Conservation (phyloP, 169 alveolate genomes). For the Cryptosporidium canis region DNA sequence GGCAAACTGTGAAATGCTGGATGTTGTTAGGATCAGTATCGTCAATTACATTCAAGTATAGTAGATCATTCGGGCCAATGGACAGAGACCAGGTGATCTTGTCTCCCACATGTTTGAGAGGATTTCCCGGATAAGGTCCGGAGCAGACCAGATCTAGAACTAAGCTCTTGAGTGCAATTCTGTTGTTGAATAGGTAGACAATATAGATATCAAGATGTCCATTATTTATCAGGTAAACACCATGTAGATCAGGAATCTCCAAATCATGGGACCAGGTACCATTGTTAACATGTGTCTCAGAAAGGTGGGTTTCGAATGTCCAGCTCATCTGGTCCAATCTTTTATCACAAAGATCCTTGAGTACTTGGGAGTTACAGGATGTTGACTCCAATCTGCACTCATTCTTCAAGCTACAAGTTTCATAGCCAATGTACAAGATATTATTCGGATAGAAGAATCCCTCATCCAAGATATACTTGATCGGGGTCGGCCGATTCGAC, state of each 20-base stretch:
- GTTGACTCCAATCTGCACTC: background rate
- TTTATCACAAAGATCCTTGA: background rate
- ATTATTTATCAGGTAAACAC: conserved; percentile 1
- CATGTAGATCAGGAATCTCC: background rate
- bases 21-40: background rate
- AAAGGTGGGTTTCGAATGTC: background rate
- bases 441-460: conserved; percentile 26
- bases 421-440: background rate
- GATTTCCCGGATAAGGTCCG: conserved; percentile 47
- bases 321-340: background rate
- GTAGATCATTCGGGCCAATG: background rate
- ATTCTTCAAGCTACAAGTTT: background rate
- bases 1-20: conserved; percentile 14
- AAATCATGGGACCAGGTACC: conserved; percentile 28
- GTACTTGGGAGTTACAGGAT: conserved; percentile 25
- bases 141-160: background rate
- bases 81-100: conserved; percentile 11
- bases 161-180: background rate
- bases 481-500: background rate
- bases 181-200: conserved; percentile 17
- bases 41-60: conserved; percentile 18
- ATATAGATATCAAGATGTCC: background rate
- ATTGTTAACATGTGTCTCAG: conserved; percentile 37
- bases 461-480: background rate
- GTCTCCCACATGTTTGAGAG: background rate